Conservation (phyloP, 169 alveolate genomes). For the Cryptosporidium xiaoi region DNA sequence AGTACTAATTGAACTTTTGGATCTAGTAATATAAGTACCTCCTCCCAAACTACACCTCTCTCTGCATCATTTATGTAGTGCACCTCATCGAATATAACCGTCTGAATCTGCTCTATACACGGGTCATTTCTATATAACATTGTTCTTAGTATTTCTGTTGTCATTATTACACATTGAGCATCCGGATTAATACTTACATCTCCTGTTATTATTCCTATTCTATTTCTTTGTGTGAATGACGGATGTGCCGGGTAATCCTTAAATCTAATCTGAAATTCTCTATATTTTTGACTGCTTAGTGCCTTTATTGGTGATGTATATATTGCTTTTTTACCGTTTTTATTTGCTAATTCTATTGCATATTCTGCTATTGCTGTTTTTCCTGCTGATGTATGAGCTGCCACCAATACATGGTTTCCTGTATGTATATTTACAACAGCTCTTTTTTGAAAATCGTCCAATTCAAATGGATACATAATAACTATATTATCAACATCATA, state of each 20-base stretch:
- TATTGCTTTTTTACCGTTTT: slow-evolving; percentile 92
- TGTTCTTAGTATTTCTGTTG: slow-evolving; percentile 97
- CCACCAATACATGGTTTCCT: slow-evolving; percentile 94
- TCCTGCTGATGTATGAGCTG: slow-evolving; percentile 99
- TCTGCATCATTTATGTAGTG: slow-evolving; percentile 97
- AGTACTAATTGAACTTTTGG: slow-evolving; percentile 93
- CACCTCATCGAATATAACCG: slow-evolving; percentile 99
- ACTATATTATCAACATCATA: slow-evolving; percentile 76
- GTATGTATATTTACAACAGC: slow-evolving; percentile 92
- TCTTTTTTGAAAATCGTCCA: slow-evolving; percentile 96
- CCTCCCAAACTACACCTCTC: slow-evolving; percentile 99
- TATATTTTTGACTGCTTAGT: slow-evolving; percentile 95
- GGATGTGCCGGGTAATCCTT: slow-evolving; percentile 72
- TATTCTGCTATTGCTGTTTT: slow-evolving; percentile 98
- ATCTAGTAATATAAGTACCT: slow-evolving; percentile 93
- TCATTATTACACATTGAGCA: slow-evolving; percentile 96
- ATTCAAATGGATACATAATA: slow-evolving; percentile 91
- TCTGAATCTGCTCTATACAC: slow-evolving; percentile 90
- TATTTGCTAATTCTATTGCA: slow-evolving; percentile 96
- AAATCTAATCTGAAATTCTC: slow-evolving; percentile 90
- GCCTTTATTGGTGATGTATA: slow-evolving; percentile 99
- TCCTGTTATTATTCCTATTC: slow-evolving; percentile 98
- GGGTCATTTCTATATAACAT: slow-evolving; percentile 90
- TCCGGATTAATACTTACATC: slow-evolving; percentile 95
- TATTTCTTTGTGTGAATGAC: slow-evolving; percentile 73